Evolutionary conservation across 176 grass and related monocot species (phyloP).

Genomic region (Musa beccarii): DNA sequence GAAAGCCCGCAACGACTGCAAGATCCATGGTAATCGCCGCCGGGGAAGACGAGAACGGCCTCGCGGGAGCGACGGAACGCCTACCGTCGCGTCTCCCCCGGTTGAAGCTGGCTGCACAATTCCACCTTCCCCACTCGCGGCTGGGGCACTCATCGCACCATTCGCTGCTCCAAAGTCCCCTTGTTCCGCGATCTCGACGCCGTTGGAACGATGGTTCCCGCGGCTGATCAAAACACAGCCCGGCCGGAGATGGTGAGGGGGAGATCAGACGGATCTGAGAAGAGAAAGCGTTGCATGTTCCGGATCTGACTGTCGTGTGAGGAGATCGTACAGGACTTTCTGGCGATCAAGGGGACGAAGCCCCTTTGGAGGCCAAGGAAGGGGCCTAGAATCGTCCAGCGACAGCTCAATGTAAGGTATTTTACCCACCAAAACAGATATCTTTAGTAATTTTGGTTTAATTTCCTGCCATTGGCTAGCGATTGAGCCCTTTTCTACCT

Average conservation of each 20-base stretch:
- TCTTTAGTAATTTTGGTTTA: no score
- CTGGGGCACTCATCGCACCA: background rate
- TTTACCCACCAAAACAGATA: background rate
- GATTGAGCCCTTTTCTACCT: background rate
- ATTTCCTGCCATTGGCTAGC: background rate
- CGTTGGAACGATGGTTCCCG: no score
- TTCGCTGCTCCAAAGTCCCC: slow-evolving; percentile 3
- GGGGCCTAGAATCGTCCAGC: slow-evolving; percentile 35
- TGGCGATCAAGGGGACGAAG: slow-evolving; percentile 27
- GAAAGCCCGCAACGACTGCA: no score
- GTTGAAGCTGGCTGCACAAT: background rate
- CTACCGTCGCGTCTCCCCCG: background rate
- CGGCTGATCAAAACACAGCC: background rate
- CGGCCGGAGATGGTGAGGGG: background rate
- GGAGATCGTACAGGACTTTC: slow-evolving; percentile 43
- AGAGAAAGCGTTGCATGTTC: slow-evolving; percentile 19
- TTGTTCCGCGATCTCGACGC: no score
- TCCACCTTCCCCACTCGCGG: background rate
- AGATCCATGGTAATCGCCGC: background rate
- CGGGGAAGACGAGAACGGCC: background rate
- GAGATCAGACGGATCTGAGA: background rate
- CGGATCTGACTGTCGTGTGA: slow-evolving; percentile 36
- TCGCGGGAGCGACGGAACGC: background rate
- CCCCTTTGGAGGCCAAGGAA: slow-evolving; percentile 54
- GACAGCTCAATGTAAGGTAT: slow-evolving; percentile 35